Conservation (phyloP, 2,329 filamentous ascomycete species). For the Xylariaceae sp. region DNA sequence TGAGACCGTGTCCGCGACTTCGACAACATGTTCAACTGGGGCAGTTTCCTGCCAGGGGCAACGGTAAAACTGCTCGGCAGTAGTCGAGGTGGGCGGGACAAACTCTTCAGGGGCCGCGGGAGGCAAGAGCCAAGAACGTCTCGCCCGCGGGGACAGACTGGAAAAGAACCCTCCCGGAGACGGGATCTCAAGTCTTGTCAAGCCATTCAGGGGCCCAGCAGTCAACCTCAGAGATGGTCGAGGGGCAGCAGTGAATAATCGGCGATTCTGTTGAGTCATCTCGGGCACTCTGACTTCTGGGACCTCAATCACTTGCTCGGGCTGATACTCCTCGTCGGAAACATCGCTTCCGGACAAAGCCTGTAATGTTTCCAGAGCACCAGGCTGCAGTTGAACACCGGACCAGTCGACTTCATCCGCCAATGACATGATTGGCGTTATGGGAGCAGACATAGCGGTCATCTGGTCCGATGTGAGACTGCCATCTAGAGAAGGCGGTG, state of each 20-base stretch:
- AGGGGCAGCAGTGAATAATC: conserved; percentile 41
- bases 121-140: conserved; percentile 74
- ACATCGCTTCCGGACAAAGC: conserved; percentile 57
- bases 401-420: conserved; percentile 59
- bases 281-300: conserved; percentile 40
- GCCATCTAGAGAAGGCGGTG: conserved; percentile 83
- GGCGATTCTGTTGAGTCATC: conserved; percentile 49
- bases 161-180: conserved; percentile 92
- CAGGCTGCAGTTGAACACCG: conserved; percentile 69
- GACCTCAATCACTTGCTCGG: conserved; percentile 50
- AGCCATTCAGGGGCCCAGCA: conserved; percentile 57
- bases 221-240: conserved; percentile 34
- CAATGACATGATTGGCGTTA: conserved; percentile 67
- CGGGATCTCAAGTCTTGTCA: conserved; percentile 80
- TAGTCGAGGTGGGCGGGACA: conserved; percentile 72
- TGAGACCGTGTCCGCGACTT: conserved; percentile 30
- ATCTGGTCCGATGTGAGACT: conserved; percentile 85
- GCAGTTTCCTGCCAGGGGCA: conserved; percentile 61
- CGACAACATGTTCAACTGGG: conserved; percentile 61
- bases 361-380: conserved; percentile 73
- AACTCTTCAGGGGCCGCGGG: conserved; percentile 48
- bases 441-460: conserved; percentile 74
- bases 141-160: conserved; percentile 66
- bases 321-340: conserved; percentile 58
- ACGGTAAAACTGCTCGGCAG: conserved; percentile 88